Percentiles rank a stretch among this genome's conserved stretches.
Evolutionary conservation across 1,139 yeast genomes (phyloP).

Genomic region (Magnusiomyces clavatus): DNA sequence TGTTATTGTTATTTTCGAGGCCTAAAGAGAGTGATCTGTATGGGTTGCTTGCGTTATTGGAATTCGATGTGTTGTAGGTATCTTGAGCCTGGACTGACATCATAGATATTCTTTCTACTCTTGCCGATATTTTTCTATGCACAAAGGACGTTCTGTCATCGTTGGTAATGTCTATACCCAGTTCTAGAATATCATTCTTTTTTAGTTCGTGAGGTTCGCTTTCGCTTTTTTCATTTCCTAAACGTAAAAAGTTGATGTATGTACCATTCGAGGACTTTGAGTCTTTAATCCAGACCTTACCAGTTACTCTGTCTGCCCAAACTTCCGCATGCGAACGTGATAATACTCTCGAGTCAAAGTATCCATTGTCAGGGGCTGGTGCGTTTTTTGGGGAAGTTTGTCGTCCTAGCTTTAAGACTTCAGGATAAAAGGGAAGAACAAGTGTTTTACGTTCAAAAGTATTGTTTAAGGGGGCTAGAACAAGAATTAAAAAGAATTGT

Average conservation of each 20-base stretch:
- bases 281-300: slow-evolving; percentile 72
- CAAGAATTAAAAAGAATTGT: slow-evolving; percentile 44
- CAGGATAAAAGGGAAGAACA: slow-evolving; percentile 75
- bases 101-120: slow-evolving; percentile 62
- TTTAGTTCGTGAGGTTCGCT: slow-evolving; percentile 52
- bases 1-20: not conserved
- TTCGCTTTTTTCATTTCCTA: slow-evolving; percentile 50
- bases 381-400: slow-evolving; percentile 68
- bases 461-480: slow-evolving; percentile 67
- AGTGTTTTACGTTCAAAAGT: slow-evolving; percentile 77
- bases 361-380: slow-evolving; percentile 81
- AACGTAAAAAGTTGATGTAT: slow-evolving; percentile 67
- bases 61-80: not conserved
- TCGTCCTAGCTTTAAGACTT: slow-evolving; percentile 78
- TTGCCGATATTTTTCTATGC: slow-evolving; percentile 79
- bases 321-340: slow-evolving; percentile 92
- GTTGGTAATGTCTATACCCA: slow-evolving; percentile 87
- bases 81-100: slow-evolving; percentile 36
- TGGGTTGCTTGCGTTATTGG: slow-evolving; percentile 2
- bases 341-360: slow-evolving; percentile 86
- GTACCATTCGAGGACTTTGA: slow-evolving; percentile 93
- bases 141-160: slow-evolving; percentile 44
- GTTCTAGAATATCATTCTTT: slow-evolving; percentile 71
- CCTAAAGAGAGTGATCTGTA: slow-evolving; percentile 2
- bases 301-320: slow-evolving; percentile 60